phyloP scores from a whole-genome alignment of 2,329 filamentous ascomycete genomes.

The Scopulariopsis brevicaulis region DNA sequence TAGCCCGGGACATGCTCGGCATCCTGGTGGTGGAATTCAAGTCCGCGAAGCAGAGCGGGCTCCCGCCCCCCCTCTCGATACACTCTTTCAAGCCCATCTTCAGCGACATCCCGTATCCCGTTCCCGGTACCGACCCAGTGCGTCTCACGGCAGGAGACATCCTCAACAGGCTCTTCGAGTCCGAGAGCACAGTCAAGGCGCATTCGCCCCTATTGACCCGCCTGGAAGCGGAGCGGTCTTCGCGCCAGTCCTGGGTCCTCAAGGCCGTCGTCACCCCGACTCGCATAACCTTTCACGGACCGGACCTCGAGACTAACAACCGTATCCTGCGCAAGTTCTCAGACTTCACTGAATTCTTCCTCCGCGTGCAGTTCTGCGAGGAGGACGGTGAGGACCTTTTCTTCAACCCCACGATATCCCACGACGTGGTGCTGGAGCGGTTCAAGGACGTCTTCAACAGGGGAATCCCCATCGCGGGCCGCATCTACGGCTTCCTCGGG shows the following conservation, averaged over 20 bases:
- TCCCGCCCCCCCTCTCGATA: conserved; percentile 30
- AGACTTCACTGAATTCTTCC: conserved; percentile 47
- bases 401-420: conserved; percentile 37
- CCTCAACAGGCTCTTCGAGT: conserved; percentile 22
- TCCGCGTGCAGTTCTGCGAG: conserved; percentile 63
- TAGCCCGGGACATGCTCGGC: conserved; percentile 32
- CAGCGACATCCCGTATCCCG: conserved; percentile 39
- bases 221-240: conserved; percentile 7
- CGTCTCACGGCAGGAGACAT: conserved; percentile 28
- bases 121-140: conserved; percentile 32
- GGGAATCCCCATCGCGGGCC: conserved; percentile 53
- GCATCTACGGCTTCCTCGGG: conserved; percentile 55
- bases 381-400: conserved; percentile 57
- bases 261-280: conserved; percentile 49
- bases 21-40: conserved; percentile 22
- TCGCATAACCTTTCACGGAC: conserved; percentile 43
- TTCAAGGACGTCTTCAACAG: conserved; percentile 48
- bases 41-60: conserved; percentile 10
- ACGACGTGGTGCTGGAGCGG: conserved; percentile 39
- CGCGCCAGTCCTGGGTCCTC: conserved; percentile 38
- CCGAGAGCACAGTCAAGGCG: conserved; percentile 24
- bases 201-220: conserved; percentile 12
- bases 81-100: conserved; percentile 42
- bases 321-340: conserved; percentile 57
- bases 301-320: conserved; percentile 57